phyloP scores from a whole-genome alignment of 441 rosid genomes.

The Brassica balearica region DNA sequence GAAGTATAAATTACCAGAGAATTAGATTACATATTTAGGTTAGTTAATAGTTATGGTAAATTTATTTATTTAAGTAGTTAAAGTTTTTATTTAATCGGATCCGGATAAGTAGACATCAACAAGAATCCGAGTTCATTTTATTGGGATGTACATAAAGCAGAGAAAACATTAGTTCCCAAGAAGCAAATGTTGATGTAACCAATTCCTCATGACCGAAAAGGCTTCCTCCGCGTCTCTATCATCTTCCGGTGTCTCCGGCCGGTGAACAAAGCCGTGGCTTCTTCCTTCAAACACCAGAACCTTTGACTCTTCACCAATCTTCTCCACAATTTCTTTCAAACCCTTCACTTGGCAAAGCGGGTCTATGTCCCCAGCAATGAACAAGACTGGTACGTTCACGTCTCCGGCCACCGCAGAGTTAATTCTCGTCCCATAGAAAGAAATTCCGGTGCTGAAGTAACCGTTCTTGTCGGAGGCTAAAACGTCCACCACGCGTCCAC shows the following conservation, averaged over 20 bases:
- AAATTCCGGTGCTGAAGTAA: slow-evolving; percentile 69
- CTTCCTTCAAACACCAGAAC: slow-evolving; percentile 65
- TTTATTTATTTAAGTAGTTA: too few species aligned
- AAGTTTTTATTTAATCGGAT: too few species aligned
- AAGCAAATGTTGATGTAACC: slow-evolving; percentile 63
- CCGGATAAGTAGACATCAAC: not conserved
- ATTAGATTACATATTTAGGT: too few species aligned
- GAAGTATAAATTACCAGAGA: too few species aligned
- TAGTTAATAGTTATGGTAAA: too few species aligned
- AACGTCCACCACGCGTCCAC: slow-evolving; percentile 68
- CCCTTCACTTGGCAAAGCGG: slow-evolving; percentile 61
- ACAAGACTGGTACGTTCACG: slow-evolving; percentile 72
- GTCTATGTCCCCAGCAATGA: slow-evolving; percentile 75
- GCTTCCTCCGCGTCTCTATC: slow-evolving; percentile 84
- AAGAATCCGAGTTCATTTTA: not conserved
- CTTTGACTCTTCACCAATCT: slow-evolving; percentile 56
- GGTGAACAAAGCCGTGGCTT: slow-evolving; percentile 82
- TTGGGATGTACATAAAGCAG: not conserved
- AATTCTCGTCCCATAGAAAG: slow-evolving; percentile 86
- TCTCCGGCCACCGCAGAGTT: slow-evolving; percentile 50
- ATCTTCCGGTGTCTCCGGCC: slow-evolving; percentile 74
- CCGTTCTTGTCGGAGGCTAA: slow-evolving; percentile 59
- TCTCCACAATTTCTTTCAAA: slow-evolving; percentile 53
- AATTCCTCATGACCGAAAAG: slow-evolving; percentile 63
- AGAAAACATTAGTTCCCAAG: not conserved